Evolutionary conservation across 1,284 basidiomycete genomes (phyloP).

Genomic region (Irpex sp.): DNA sequence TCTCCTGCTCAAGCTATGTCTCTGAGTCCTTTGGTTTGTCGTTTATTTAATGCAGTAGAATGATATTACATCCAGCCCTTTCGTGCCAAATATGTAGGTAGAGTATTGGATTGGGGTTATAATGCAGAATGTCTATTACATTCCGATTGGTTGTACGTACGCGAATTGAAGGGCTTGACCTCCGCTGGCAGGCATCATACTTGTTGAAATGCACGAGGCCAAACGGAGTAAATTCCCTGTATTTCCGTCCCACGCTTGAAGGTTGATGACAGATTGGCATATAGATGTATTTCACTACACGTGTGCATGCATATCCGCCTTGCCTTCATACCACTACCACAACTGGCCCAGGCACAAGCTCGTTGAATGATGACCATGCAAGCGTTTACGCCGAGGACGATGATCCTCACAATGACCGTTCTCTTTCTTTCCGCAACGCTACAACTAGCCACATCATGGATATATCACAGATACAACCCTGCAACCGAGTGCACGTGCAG

Average conservation of each 20-base stretch:
- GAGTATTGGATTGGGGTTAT: not conserved
- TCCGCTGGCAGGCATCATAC: too few relatives aligned
- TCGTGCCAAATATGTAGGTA: not conserved
- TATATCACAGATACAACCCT: slow-evolving; percentile 12
- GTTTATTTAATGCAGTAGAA: not conserved
- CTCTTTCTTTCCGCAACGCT: slow-evolving; percentile 18
- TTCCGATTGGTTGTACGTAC: not conserved
- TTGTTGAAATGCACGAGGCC: not conserved
- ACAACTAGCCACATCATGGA: slow-evolving; percentile 17
- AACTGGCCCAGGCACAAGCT: not conserved
- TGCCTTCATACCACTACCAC: not conserved
- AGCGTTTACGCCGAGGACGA: slow-evolving; percentile 6
- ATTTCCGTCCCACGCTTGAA: not conserved
- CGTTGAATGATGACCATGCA: not conserved
- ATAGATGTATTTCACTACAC: not conserved
- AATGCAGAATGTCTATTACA: not conserved
- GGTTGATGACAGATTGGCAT: not conserved
- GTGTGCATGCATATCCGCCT: not conserved
- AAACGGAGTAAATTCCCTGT: not conserved
- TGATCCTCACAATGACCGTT: slow-evolving; percentile 13
- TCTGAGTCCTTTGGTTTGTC: not conserved
- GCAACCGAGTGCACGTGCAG: slow-evolving; percentile 2
- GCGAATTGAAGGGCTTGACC: not conserved
- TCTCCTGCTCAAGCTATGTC: not conserved
- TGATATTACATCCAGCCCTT: not conserved